phyloP scores from a whole-genome alignment of 768 basidiomycete genomes.

The Lanmaoa pseudosensibilis region DNA sequence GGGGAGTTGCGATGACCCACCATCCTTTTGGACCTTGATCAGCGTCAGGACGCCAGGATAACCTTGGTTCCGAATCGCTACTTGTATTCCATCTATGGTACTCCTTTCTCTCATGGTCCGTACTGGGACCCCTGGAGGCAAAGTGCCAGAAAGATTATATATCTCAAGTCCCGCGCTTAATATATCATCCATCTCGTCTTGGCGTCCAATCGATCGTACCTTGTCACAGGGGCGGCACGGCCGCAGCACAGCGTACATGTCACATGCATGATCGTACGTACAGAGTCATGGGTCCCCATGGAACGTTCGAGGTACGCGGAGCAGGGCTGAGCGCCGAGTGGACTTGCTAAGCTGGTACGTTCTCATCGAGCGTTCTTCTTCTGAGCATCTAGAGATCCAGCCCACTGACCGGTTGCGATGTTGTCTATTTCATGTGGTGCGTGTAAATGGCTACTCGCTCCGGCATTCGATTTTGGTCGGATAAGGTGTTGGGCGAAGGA shows the following conservation, averaged over 20 bases:
- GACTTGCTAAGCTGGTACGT: not conserved
- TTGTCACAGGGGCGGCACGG: not conserved
- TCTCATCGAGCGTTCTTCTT: not conserved
- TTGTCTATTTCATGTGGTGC: not conserved
- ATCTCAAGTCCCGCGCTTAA: too few species aligned
- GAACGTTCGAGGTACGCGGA: constrained; percentile 2
- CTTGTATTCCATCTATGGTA: too few species aligned
- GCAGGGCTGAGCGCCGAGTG: not conserved
- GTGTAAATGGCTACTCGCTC: not conserved
- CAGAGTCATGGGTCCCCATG: not conserved
- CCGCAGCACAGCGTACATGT: not conserved
- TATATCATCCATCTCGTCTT: too few species aligned
- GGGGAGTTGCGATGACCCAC: too few species aligned
- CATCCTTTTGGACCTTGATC: not conserved
- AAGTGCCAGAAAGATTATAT: too few species aligned
- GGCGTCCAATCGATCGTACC: not conserved
- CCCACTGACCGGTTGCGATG: not conserved
- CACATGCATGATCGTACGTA: not conserved
- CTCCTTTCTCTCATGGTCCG: not conserved
- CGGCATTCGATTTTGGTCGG: not conserved
- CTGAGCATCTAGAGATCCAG: not conserved
- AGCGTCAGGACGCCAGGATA: not conserved
- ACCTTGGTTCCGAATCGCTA: not conserved
- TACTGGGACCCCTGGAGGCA: not conserved
- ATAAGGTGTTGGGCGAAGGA: not conserved